Percentiles rank a stretch among this genome's conserved stretches.
These are phyloP conservation scores for Wallacemonas sp. DNA, from an alignment of 208 protist genomes.

Conservation along the genomic window DNA sequence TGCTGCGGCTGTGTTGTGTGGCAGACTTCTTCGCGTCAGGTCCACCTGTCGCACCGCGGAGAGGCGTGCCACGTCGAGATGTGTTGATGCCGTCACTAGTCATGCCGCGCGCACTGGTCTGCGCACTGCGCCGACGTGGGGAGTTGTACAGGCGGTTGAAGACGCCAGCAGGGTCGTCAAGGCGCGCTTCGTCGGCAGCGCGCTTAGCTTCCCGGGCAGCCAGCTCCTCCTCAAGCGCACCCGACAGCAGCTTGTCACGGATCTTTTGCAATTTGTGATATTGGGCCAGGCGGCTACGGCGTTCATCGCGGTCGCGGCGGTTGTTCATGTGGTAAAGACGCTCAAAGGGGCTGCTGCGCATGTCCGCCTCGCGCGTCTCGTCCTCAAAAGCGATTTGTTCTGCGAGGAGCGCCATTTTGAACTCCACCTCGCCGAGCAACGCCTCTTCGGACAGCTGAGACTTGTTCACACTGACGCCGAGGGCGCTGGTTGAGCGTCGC, in stretches of 20 bases:
- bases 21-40: not conserved
- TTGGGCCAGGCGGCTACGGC: constrained; percentile 39
- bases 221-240: constrained; percentile 39
- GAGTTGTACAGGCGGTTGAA: constrained; percentile 67
- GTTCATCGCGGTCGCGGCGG: constrained; percentile 65
- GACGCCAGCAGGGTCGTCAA: constrained; percentile 36
- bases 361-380: constrained; percentile 25
- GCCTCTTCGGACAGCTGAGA: constrained; percentile 19
- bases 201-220: constrained; percentile 28
- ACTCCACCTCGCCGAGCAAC: constrained; percentile 44
- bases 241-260: constrained; percentile 45
- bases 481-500: not conserved
- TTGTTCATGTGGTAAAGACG: constrained; percentile 88
- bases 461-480: not conserved
- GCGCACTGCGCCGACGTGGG: not conserved
- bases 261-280: constrained; percentile 51
- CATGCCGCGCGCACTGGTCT: not conserved
- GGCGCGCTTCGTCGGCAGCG: constrained; percentile 30
- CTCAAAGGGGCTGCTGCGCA: constrained; percentile 52
- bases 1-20: constrained; percentile 3
- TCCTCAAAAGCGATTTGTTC: constrained; percentile 38
- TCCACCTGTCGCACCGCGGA: not conserved
- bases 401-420: constrained; percentile 34
- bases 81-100: no score
- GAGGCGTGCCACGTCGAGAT: no score